Conservation (phyloP, 768 basidiomycete species). For the Boletus subcaerulescens region DNA sequence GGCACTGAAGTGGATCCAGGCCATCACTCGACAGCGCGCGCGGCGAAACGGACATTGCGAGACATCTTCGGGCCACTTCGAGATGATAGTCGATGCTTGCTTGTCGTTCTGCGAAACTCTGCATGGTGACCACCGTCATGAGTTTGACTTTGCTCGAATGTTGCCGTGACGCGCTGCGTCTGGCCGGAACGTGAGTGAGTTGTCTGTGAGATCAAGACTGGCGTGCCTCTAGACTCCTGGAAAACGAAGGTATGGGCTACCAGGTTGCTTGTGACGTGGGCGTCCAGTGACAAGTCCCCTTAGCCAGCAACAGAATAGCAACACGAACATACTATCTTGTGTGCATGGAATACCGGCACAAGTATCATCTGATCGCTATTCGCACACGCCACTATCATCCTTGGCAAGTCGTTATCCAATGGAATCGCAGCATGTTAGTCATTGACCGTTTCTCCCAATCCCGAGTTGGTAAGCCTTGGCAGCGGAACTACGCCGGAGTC, state of each 20-base stretch:
- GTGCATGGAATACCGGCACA: no score
- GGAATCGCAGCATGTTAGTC: background rate
- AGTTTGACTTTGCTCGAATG: no score
- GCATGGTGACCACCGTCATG: background rate
- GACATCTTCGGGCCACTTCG: slow-evolving; percentile 15
- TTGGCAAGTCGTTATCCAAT: slow-evolving; percentile 1
- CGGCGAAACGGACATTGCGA: slow-evolving; percentile 5
- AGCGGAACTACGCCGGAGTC: background rate
- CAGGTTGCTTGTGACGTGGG: no score
- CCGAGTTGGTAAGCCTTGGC: background rate
- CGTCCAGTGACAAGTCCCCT: no score
- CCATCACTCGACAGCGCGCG: background rate
- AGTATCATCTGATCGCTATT: background rate
- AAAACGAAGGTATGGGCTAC: no score
- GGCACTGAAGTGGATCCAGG: background rate
- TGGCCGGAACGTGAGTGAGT: no score
- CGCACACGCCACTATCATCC: background rate
- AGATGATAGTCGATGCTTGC: slow-evolving; percentile 21
- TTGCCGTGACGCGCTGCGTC: no score
- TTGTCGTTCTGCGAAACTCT: slow-evolving; percentile 12
- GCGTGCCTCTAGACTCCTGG: no score
- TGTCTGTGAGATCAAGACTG: no score
- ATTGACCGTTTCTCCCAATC: background rate
- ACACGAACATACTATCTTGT: no score
- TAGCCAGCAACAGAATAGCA: no score